Base-by-base conservation (phyloP, 495 filamentous ascomycete genomes). In the Xylaria nigripes region DNA sequence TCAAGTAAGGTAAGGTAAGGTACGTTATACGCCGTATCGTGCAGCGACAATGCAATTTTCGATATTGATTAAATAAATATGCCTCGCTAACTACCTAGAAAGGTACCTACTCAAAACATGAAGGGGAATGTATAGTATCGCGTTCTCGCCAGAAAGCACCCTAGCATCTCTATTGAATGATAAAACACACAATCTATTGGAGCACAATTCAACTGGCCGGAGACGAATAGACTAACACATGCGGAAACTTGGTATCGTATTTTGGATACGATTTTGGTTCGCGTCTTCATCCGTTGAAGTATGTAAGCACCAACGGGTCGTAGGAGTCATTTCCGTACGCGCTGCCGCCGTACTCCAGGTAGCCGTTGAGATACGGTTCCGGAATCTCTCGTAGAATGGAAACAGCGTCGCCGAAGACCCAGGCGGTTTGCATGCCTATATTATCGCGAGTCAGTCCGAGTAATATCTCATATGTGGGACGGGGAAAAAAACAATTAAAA, bases 391-490 rank as follows among this genome's bases (percentile, higher is more conserved):
- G 58, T 24, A 72, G 50, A 27, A 79, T 69, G 30, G 76, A 68
- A 2, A 61, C 51, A 15, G 63, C 67, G 56, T 80, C 70, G 12
- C 76, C 77, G 57, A 78, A 73, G 0, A 75, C 72, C 69, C 76
- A 80, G 10, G 76, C 73, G 0, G 72, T 76, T 53, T 80, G 73
- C 79, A 81, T 78, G 27, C 74, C 64, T 51, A 36, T n/a, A n/a
- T n/a, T n/a, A 51, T 19, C 32, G 1, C 27, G 16, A 6, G 29
- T 63, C 30, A 60, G 54, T 25, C 25, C 19, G 10, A 23, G 23
- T 27, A 32, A 36, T 15, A 16, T 40, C 22, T 23, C 13, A 27
- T 16, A 16, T 5, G 6, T 29, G 30, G n/a, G 36, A 46, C n/a
- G n/a, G n/a, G n/a, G 27, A 34, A 42, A 21, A 21, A 1, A 29